Percentiles rank a stretch among this genome's conserved stretches.
Evolutionary conservation across 495 filamentous ascomycete genomes (phyloP).

Genomic region (Cercophora samala): DNA sequence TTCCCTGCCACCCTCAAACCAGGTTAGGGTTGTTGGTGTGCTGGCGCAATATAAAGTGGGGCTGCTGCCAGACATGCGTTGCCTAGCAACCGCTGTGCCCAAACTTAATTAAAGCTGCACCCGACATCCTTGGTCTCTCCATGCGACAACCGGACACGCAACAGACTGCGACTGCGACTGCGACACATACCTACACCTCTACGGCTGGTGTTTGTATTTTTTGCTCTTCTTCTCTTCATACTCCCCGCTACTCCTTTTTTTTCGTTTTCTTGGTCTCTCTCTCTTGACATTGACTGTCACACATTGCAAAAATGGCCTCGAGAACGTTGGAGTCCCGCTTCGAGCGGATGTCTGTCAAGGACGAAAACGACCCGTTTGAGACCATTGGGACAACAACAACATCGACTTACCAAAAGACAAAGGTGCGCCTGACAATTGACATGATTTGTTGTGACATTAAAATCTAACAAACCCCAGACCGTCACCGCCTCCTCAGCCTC

Average conservation of each 20-base stretch:
- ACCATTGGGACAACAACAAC: slow-evolving; percentile 34
- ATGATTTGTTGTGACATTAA: not conserved
- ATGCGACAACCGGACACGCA: slow-evolving; percentile 3
- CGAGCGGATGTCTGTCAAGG: slow-evolving; percentile 76
- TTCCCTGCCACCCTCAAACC: not conserved
- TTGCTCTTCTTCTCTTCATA: not conserved
- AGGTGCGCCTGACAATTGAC: slow-evolving; percentile 50
- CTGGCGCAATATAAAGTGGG: not conserved
- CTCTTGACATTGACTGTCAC: slow-evolving; percentile 6
- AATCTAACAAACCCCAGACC: slow-evolving; percentile 39
- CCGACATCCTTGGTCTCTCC: not conserved
- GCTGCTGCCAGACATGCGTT: not conserved
- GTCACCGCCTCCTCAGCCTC: slow-evolving; percentile 51
- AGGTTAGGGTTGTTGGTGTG: slow-evolving; percentile 1
- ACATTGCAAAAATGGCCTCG: slow-evolving; percentile 43
- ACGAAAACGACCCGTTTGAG: slow-evolving; percentile 62
- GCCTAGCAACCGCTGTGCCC: not conserved
- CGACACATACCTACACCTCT: not conserved
- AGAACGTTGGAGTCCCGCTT: slow-evolving; percentile 69
- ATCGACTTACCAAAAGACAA: slow-evolving; percentile 58
- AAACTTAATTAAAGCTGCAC: slow-evolving; percentile 2
- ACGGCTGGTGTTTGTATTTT: not conserved
- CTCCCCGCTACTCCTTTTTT: not conserved
- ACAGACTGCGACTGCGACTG: slow-evolving; percentile 4
- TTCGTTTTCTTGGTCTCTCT: not conserved